Percentiles rank a stretch among this genome's conserved stretches.
These are phyloP conservation scores for Pseudofabraea citricarpa DNA, from an alignment of 2,329 filamentous ascomycete species.

Conservation along the genomic window DNA sequence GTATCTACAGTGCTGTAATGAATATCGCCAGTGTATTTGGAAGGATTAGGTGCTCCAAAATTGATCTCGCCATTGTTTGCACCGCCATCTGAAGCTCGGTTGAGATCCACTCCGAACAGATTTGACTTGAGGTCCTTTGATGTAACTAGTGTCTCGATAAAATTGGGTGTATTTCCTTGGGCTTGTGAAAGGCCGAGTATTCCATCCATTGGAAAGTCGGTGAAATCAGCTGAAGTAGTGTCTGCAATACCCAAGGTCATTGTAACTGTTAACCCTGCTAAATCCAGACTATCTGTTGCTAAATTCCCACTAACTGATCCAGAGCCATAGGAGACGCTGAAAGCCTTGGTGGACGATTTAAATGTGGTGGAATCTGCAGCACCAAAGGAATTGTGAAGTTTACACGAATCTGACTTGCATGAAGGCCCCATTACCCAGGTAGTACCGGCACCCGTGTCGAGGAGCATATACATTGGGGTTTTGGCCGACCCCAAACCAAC, in stretches of 20 bases:
- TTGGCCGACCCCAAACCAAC: slow-evolving; percentile 49
- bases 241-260: slow-evolving; percentile 71
- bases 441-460: slow-evolving; percentile 65
- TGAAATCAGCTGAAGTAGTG: slow-evolving; percentile 69
- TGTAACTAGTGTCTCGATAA: slow-evolving; percentile 57
- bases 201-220: slow-evolving; percentile 78
- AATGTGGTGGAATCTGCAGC: slow-evolving; percentile 60
- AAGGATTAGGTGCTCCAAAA: slow-evolving; percentile 65
- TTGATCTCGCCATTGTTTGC: slow-evolving; percentile 70
- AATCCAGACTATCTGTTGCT: slow-evolving; percentile 59
- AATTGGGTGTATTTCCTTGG: slow-evolving; percentile 49
- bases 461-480: slow-evolving; percentile 54
- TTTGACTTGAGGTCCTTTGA: slow-evolving; percentile 57
- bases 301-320: slow-evolving; percentile 66
- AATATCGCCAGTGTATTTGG: slow-evolving; percentile 64
- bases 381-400: slow-evolving; percentile 66
- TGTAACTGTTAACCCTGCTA: slow-evolving; percentile 60
- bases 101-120: slow-evolving; percentile 67
- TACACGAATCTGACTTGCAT: slow-evolving; percentile 64
- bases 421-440: slow-evolving; percentile 78
- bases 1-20: slow-evolving; percentile 55
- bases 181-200: slow-evolving; percentile 74
- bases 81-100: slow-evolving; percentile 60
- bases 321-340: slow-evolving; percentile 70
- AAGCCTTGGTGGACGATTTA: slow-evolving; percentile 45